Evolutionary conservation across 805 yeast genomes (phyloP), one percentile per base, ranked within the genome.

Genomic region (Suhomyces prunicola): DNA sequence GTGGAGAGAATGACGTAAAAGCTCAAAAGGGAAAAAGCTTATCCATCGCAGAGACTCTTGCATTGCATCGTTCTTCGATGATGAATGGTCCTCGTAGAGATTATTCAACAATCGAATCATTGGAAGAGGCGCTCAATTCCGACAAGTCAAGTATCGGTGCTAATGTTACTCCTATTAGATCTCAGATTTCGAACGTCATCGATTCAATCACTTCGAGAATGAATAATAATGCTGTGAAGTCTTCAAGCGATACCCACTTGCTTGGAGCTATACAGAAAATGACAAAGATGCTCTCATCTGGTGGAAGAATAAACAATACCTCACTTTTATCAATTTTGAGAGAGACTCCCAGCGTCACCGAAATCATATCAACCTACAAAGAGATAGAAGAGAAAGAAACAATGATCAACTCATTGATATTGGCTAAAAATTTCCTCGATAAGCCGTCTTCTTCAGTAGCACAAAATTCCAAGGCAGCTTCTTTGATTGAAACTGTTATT

Each of bases 21-120:
- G 4, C 10, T 22, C n/a, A 24, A 7, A 48, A 27, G n/a, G 23
- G 41, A 2, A 48, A 31, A 39, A 60, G 75, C 1, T 62, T 82
- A 27, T 79, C 87, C 1, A 82, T 83, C 48, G 87, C 87, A 0
- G 85, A 83, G 57, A 81, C 86, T 2, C 65, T 83, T 57, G 87
- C 87, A 0, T 59, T 80, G 50, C 80, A 80, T 54, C 66, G 86
- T 40, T 73, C 80, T 3, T 69, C 75, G 8, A 77, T 79, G 79
- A 62, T 65, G 1, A 66, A 59, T 4, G 60, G 60, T 0, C 58
- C 66, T 5, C 60, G 62, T 42, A 58, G 70, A 36, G 70, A 70
- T 51, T 68, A 68, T 51, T 62, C 71, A 0, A 50, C 67, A 8
- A 64, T 67, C 15, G 66, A 62, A 27, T 59, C 70, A 0, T 46